These are phyloP conservation scores for Carallia brachiata DNA, from an alignment of 345 rosid genomes.

Conservation along the genomic window DNA sequence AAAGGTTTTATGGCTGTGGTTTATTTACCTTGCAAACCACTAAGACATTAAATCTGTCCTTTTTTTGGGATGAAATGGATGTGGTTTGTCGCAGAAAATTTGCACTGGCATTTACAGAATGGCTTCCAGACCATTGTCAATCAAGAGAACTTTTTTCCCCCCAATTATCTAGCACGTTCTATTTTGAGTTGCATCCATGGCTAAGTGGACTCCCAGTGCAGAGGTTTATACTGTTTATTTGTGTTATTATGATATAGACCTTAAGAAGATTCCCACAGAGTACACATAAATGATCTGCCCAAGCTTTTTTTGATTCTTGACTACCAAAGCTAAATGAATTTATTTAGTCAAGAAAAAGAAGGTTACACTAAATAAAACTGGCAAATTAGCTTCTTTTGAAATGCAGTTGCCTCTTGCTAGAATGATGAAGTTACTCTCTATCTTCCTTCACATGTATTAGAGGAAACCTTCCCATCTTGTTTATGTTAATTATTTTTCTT, in stretches of 20 bases:
- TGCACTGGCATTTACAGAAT: too few relatives aligned
- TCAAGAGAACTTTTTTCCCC: too few relatives aligned
- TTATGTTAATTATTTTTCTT: slow-evolving; percentile 17
- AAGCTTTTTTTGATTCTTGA: not conserved
- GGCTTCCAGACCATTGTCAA: too few relatives aligned
- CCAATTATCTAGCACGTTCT: not conserved
- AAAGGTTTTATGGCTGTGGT: too few relatives aligned
- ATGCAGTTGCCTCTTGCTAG: not conserved
- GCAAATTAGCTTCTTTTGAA: not conserved
- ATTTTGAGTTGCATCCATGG: not conserved
- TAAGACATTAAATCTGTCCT: too few relatives aligned
- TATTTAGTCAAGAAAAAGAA: not conserved
- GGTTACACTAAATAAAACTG: not conserved
- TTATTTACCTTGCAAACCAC: too few relatives aligned
- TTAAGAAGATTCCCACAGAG: not conserved
- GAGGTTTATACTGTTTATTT: too few relatives aligned
- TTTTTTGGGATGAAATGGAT: not conserved
- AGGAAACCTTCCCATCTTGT: slow-evolving; percentile 10
- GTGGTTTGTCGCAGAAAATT: too few relatives aligned
- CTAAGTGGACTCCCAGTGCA: not conserved
- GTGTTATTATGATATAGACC: too few relatives aligned
- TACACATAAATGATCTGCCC: not conserved
- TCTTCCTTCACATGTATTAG: not conserved
- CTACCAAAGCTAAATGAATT: not conserved
- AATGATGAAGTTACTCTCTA: not conserved